A percentile compares a stretch with the other conserved stretches of the same genome.
Conservation (phyloP, 306 rosid genomes). For the Delonix regia region DNA sequence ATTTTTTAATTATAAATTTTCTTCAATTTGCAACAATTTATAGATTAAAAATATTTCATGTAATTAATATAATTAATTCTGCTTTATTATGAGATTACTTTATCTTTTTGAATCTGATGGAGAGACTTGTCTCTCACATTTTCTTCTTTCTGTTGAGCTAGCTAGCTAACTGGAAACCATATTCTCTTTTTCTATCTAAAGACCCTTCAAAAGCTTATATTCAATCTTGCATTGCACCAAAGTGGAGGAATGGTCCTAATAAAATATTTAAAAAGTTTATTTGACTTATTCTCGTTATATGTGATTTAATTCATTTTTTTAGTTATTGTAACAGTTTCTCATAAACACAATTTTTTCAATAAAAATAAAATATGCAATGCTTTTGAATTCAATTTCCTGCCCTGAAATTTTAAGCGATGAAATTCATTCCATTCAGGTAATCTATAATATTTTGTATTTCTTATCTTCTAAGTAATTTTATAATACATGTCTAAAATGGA, state of each 20-base stretch:
- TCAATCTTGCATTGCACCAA: not conserved
- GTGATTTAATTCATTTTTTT: not conserved
- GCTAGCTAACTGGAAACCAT: not conserved
- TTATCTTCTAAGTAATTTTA: no score
- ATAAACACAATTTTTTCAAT: not conserved
- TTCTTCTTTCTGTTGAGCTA: not conserved
- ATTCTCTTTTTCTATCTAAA: conserved; percentile 6
- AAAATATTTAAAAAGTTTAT: not conserved
- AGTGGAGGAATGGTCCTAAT: conserved; percentile 1
- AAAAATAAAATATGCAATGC: not conserved
- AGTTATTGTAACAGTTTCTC: not conserved
- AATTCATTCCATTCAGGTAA: no score
- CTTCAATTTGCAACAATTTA: not conserved
- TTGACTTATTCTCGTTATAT: not conserved
- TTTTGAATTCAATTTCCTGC: no score
- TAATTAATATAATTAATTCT: not conserved
- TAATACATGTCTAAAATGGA: no score
- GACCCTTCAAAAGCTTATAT: not conserved
- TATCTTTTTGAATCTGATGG: conserved; percentile 9
- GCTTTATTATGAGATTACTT: conserved; percentile 6
- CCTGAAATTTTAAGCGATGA: no score
- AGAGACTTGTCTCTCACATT: conserved; percentile 19
- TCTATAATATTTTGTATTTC: no score
- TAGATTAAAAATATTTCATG: not conserved
- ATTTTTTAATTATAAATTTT: not conserved